Evolutionary conservation across 129 eudicot species (phyloP).

Genomic region (Centaurea solstitialis): DNA sequence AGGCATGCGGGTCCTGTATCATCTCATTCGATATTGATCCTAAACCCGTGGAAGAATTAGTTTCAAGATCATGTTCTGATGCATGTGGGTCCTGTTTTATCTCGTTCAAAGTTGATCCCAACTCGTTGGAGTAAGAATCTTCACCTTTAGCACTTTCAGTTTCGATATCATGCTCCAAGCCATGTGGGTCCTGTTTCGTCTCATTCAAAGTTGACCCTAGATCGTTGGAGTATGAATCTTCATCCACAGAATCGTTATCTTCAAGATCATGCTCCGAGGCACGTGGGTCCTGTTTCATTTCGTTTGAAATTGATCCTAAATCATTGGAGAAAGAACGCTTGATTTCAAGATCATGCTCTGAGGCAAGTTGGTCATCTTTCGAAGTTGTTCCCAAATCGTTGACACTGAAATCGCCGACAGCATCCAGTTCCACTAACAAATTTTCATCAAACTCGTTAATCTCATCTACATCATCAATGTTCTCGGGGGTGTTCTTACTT

Average conservation of each 20-base stretch:
- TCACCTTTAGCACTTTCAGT: constrained; percentile 14
- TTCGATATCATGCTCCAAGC: constrained; percentile 24
- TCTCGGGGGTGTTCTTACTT: constrained; percentile 23
- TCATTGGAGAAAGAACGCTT: neutral
- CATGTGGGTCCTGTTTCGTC: constrained; percentile 20
- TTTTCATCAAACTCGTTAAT: constrained; percentile 66
- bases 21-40: constrained; percentile 29
- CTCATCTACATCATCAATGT: constrained; percentile 50
- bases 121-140: constrained; percentile 20
- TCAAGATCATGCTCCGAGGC: neutral
- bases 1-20: constrained; percentile 21
- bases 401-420: constrained; percentile 72
- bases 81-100: constrained; percentile 5
- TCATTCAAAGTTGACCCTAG: constrained; percentile 26
- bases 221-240: neutral
- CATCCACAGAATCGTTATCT: neutral
- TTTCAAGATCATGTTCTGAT: constrained; percentile 25
- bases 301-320: neutral
- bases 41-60: constrained; percentile 2
- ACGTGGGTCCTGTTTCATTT: neutral
- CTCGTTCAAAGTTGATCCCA: constrained; percentile 19
- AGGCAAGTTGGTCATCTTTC: constrained; percentile 21
- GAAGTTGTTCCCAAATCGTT: constrained; percentile 31
- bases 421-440: constrained; percentile 68
- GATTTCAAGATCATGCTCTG: constrained; percentile 7